Evolutionary conservation across 2,329 filamentous ascomycete genomes (phyloP), one percentile per base, ranked within the genome.

Genomic region (Akanthomyces uredinophilus): DNA sequence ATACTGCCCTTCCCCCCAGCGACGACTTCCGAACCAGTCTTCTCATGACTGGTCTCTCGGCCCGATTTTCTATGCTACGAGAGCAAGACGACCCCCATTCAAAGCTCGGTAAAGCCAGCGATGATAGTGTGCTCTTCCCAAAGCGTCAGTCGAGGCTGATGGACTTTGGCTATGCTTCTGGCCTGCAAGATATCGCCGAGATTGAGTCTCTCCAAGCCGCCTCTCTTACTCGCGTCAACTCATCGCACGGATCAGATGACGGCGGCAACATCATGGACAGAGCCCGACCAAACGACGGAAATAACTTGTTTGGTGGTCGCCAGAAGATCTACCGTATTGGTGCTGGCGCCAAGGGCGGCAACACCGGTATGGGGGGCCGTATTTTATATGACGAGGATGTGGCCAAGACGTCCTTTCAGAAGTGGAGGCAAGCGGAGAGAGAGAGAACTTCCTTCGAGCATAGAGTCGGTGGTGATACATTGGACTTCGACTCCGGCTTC

Each of bases 11-110:
- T 2, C 95, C 95, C 1, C 82, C 92, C 0, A 87, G 80, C 52
- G 92, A 98, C 74, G 89, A 98, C 71, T 98, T 99, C 75, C 87
- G 95, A 62, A 99, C 95, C 4, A 98, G 95, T 79, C 79, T 99
- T 63, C 81, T 99, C 65, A 96, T 99, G 94, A 93, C 92, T 0
- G 94, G 93, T 47, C 82, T 99, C 5, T 98, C 94, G 0, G 92
- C 93, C 14, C 87, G 95, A 7, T 99, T 99, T 74, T 98, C 94
- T 68, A 98, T 98, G 94, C 79, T 98, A 37, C 83, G 92, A 69
- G 94, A 97, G 74, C 94, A 97, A 73, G 93, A 97, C 72, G 92
- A 97, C 70, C 94, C 94, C 1, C 88, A 81, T 65, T 94, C 92
- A 2, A 90, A 92, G 73, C 83, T 97, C 37, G 94, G 94, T 63